Base-by-base conservation (phyloP, 805 yeast species). In the Wickerhamomyces pijperi region DNA sequence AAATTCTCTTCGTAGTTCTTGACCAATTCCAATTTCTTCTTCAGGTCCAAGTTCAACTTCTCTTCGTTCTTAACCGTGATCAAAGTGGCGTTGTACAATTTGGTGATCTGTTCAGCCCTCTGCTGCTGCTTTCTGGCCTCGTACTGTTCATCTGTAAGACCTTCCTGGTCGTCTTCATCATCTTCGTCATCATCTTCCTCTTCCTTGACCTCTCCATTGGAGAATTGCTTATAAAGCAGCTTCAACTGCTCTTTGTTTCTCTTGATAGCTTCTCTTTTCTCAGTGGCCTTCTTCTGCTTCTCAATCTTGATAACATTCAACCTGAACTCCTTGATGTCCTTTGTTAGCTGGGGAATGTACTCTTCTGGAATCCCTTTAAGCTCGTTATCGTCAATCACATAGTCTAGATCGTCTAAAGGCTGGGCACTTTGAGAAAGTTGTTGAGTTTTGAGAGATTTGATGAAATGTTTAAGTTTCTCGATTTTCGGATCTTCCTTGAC, bases 341-440 rank as follows among this genome's bases (percentile, higher is more conserved):
- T 64, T 16, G 64, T 68, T 29, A 77, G 70, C n/a, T 59, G 60
- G 17, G 74, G 78, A 35, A 70, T 54, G 62, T 72, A 60, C 19
- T 70, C 70, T 19, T 58, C 55, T 2, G 84, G 82, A 4, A 78
- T 69, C 45, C 74, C 83, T 13, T 65, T 58, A 39, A 78, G 53
- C 47, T 77, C 83, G 35, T 61, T 58, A n/a, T 67, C 63, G 50
- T 78, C 81, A 25, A 78, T 71, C 39, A 67, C 64, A 50, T 78
- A 78, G 25, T 51, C 58, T 28, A 47, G 29, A 13, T 25, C 29
- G 29, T 8, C 36, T 44, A 7, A 25, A 28, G 34, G 33, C 8
- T 32, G 36, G 13, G 19, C 12, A 14, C 16, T 31, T 4, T 9
- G 4, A 7, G 36, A 13, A 14, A 12, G 16, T n/a, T 33, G 32